Base-by-base conservation (phyloP, 225 moss, liverwort and hornwort species). In the Marchantia paleacea region DNA sequence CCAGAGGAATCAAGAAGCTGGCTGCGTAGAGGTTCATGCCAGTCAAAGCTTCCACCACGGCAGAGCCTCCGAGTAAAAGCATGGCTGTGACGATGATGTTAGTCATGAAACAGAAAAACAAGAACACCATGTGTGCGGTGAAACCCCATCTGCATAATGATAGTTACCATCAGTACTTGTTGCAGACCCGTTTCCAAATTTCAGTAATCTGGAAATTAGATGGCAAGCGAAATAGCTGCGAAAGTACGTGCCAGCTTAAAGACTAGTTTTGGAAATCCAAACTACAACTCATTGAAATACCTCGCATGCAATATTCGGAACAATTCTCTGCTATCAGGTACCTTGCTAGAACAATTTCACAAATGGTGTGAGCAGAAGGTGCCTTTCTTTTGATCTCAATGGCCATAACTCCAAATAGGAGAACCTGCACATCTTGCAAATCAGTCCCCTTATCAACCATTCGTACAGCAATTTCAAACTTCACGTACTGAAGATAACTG, bases 361-460 rank as follows among this genome's bases (percentile, higher is more conserved):
- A 97, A 11, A 97, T 94, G 69, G 96, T 97, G 74, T 97, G 96
- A 77, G 96, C 96, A 10, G 94, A 81, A 4, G 96, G 96, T 14
- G 96, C 96, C 75, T 97, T 97, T 26, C 96, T 87, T 81, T 97
- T 97, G 83, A 97, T 94, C 85, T 97, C 96, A 58, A 97, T 97
- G 26, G 96, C 96, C 80, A 97, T 81, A 52, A 97, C 93, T 77
- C 96, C 96, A 61, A 97, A 97, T 19, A 97, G 72, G 71, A 97
- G 89, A n/a, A n/a, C n/a, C n/a, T n/a, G n/a, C n/a, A n/a, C 60
- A 95, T 93, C 88, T 95, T 90, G 30, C 85, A 55, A 14, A 55
- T 14, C 55, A 14, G n/a, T n/a, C n/a, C n/a, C n/a, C n/a, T n/a
- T n/a, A n/a, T n/a, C n/a, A n/a, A n/a, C n/a, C 60, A 61, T 61